Conservation (phyloP, 2,329 filamentous ascomycete species). For the Cladosporium sp. region DNA sequence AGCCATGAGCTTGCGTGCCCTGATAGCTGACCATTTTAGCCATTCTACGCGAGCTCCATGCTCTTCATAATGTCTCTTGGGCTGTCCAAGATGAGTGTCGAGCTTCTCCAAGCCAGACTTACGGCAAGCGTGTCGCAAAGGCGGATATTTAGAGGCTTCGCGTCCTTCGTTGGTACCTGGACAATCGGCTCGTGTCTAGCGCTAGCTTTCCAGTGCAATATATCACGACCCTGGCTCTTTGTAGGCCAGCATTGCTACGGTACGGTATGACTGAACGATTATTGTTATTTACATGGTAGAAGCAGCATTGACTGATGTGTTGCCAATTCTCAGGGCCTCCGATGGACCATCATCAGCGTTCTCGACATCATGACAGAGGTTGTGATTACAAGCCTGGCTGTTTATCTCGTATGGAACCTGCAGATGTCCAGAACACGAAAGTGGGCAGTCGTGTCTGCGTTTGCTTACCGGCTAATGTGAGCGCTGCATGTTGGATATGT, state of each 20-base stretch:
- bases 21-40: neutral
- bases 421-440: conserved; percentile 15
- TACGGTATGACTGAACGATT: neutral
- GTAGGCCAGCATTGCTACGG: conserved; percentile 9
- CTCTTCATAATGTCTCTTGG: conserved; percentile 21
- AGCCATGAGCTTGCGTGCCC: neutral
- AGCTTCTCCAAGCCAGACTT: conserved; percentile 16
- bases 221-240: conserved; percentile 19
- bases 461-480: conserved; percentile 22
- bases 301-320: no score
- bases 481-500: neutral
- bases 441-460: conserved; percentile 20
- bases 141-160: conserved; percentile 8
- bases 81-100: conserved; percentile 18
- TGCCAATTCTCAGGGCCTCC: neutral
- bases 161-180: conserved; percentile 16
- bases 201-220: conserved; percentile 22
- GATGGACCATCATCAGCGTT: conserved; percentile 41
- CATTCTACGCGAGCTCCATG: conserved; percentile 21
- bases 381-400: neutral
- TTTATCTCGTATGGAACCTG: conserved; percentile 21
- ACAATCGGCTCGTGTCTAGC: conserved; percentile 20
- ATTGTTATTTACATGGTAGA: no score
- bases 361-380: conserved; percentile 46
- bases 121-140: neutral